Evolutionary conservation across 306 rosid genomes (phyloP).

Genomic region (Prosopis cineraria): DNA sequence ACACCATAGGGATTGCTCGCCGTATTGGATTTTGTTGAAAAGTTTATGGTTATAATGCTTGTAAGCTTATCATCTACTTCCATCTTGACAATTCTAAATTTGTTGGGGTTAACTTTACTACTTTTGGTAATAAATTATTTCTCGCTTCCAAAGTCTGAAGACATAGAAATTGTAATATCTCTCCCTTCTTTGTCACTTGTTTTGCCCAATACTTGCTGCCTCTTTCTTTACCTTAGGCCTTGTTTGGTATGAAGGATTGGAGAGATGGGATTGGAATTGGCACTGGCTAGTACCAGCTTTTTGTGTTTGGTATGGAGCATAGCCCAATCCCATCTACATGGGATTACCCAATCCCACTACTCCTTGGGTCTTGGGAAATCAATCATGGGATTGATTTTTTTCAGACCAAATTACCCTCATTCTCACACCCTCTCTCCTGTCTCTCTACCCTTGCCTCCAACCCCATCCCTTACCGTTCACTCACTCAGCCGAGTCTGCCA

Average conservation of each 20-base stretch:
- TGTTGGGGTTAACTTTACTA: constrained; percentile 3
- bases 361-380: too few relatives aligned
- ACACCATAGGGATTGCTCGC: not conserved
- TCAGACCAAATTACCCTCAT: too few relatives aligned
- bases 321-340: too few relatives aligned
- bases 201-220: constrained; percentile 27
- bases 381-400: too few relatives aligned
- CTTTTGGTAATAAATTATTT: not conserved
- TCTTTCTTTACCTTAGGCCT: not conserved
- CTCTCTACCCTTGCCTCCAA: too few relatives aligned
- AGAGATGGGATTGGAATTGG: too few relatives aligned
- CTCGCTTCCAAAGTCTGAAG: not conserved
- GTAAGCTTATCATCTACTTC: not conserved
- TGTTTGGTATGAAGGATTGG: too few relatives aligned
- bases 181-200: constrained; percentile 26
- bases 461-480: too few relatives aligned
- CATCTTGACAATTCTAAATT: constrained; percentile 19
- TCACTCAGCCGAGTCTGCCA: too few relatives aligned
- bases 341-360: too few relatives aligned
- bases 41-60: not conserved
- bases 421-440: not conserved
- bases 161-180: not conserved
- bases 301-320: too few relatives aligned
- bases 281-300: too few relatives aligned
- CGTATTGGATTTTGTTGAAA: not conserved